Conservation (phyloP, 2,329 filamentous ascomycete species). For the Epichloe aotearoae region DNA sequence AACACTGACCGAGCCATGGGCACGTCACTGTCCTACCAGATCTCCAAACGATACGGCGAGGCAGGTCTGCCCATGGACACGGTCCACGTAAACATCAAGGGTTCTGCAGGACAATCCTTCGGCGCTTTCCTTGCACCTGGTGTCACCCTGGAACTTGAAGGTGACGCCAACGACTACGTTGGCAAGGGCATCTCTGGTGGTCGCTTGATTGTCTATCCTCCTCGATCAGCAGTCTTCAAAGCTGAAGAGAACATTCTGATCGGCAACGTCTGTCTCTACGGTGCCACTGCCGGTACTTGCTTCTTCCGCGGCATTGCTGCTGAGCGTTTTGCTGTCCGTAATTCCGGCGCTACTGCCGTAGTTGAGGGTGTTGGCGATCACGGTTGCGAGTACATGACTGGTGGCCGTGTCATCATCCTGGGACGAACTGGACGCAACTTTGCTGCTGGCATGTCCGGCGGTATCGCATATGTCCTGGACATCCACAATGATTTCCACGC, state of each 20-base stretch:
- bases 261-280: slow-evolving; percentile 90
- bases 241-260: slow-evolving; percentile 92
- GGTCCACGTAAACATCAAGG: slow-evolving; percentile 91
- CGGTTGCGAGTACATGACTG: slow-evolving; percentile 98
- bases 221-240: slow-evolving; percentile 81
- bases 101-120: slow-evolving; percentile 92
- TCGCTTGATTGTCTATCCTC: slow-evolving; percentile 84
- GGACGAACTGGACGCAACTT: slow-evolving; percentile 92
- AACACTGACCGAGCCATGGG: slow-evolving; percentile 93
- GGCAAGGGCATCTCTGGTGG: slow-evolving; percentile 92
- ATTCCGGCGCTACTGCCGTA: slow-evolving; percentile 91
- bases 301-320: slow-evolving; percentile 97
- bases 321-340: slow-evolving; percentile 91
- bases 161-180: slow-evolving; percentile 93
- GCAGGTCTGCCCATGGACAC: slow-evolving; percentile 82
- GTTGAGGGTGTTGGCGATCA: slow-evolving; percentile 95
- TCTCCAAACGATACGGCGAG: slow-evolving; percentile 85
- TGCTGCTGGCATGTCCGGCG: slow-evolving; percentile 94
- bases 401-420: slow-evolving; percentile 76
- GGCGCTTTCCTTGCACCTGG: slow-evolving; percentile 88
- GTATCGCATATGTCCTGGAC: slow-evolving; percentile 90
- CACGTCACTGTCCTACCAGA: slow-evolving; percentile 88
- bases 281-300: slow-evolving; percentile 78
- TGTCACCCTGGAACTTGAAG: slow-evolving; percentile 88
- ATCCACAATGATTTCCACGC: slow-evolving; percentile 78